Base-by-base conservation (phyloP, 1,139 yeast genomes). In the Debaryomycetaceae sp. region DNA sequence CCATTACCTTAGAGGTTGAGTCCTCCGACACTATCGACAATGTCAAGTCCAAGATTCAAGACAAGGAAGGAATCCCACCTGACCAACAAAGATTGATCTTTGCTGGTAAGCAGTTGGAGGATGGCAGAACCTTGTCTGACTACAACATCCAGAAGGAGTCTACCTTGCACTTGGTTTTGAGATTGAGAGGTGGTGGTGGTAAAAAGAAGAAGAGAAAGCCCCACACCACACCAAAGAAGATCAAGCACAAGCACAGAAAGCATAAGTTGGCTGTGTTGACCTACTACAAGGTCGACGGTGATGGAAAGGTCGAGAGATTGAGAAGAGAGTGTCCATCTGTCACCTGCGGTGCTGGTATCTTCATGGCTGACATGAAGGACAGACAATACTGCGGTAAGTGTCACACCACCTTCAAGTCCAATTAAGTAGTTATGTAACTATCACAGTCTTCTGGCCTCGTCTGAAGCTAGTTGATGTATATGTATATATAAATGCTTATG, bases 341-440 rank as follows among this genome's bases (percentile, higher is more conserved):
- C 57, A 85, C 85, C 70, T 91, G 97, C 81, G 98, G 97, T 83
- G 95, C 97, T 63, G 97, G 97, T 86, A 87, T 89, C 76, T 93
- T 93, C 95, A 91, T 93, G 97, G 99, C 98, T 66, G 87, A 90
- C 91, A 93, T 88, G 95, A 80, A 82, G 77, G 91, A 85, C 86
- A 93, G 99, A 84, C 96, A 87, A 80, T 93, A 93, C 97, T 93
- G 99, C 80, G 99, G 99, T 81, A 91, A 88, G 83, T 93, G 99
- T 82, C 97, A 91, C 85, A 81, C 87, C 72, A 91, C 97, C 74
- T 86, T 83, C 81, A 83, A 82, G 75, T 76, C 81, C 53, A 65
- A 67, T 63, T 73, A 78, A 66, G 42, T 49, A 34, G 24, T 17
- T 42, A 39, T 31, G 23, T 39, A 39, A 34, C 24, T 34, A 13